These are phyloP conservation scores for Entophlyctis luteolus DNA, from an alignment of 192 early-diverging fungal genomes.

Conservation along the genomic window DNA sequence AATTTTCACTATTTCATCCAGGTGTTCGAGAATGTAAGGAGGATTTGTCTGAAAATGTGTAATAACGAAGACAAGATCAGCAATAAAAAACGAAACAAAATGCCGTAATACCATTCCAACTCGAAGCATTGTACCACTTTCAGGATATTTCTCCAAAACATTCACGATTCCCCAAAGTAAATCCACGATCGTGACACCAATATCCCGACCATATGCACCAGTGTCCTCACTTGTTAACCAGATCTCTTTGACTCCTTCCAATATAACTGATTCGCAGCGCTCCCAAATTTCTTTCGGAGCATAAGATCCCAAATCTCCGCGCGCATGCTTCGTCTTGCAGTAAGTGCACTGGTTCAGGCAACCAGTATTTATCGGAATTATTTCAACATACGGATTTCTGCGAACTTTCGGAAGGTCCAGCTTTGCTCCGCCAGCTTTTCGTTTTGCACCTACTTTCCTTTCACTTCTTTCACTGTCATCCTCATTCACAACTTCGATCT, in stretches of 20 bases:
- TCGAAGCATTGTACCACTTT: conserved; percentile 38
- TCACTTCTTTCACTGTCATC: background rate
- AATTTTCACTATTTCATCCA: conserved; percentile 46
- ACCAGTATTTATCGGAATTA: conserved; percentile 60
- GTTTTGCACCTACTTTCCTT: conserved; percentile 24
- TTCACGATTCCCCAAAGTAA: conserved; percentile 45
- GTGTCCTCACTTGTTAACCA: conserved; percentile 61
- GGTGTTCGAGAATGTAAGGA: conserved; percentile 57
- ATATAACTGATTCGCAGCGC: conserved; percentile 45
- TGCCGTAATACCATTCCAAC: conserved; percentile 44
- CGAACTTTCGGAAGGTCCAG: conserved; percentile 56
- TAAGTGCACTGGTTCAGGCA: conserved; percentile 64
- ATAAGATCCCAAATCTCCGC: conserved; percentile 35
- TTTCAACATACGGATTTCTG: conserved; percentile 54
- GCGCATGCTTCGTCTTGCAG: conserved; percentile 51
- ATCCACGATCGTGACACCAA: conserved; percentile 44
- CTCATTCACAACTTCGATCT: conserved; percentile 14
- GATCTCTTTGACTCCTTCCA: conserved; percentile 56
- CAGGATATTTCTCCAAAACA: conserved; percentile 37
- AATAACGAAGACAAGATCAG: no score
- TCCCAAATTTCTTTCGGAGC: conserved; percentile 43
- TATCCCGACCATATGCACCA: conserved; percentile 56
- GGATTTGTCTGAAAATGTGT: conserved; percentile 48
- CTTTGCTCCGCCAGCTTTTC: conserved; percentile 51
- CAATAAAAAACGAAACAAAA: no score